Evolutionary conservation across 495 filamentous ascomycete genomes (phyloP).

Genomic region (Penicillium roqueforti): DNA sequence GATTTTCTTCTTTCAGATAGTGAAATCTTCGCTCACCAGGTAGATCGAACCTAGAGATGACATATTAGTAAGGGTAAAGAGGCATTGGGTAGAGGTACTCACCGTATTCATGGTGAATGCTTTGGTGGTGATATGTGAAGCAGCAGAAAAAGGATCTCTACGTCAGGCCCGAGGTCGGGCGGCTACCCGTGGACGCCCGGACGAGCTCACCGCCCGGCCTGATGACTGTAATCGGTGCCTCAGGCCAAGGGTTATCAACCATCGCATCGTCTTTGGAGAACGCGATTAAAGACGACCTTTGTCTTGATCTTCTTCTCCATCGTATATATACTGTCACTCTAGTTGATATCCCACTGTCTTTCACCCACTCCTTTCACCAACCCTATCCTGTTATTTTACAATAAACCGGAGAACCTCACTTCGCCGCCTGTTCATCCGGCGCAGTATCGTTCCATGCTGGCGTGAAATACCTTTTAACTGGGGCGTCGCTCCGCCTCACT

Average conservation of each 20-base stretch:
- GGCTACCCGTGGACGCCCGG: conserved; percentile 6
- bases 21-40: conserved; percentile 39
- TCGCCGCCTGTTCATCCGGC: conserved; percentile 17
- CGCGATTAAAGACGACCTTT: not conserved
- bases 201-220: too few relatives aligned
- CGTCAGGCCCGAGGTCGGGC: conserved; percentile 23
- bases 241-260: conserved; percentile 17
- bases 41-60: conserved; percentile 46
- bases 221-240: conserved; percentile 17
- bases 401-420: not conserved
- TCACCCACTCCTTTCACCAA: not conserved
- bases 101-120: conserved; percentile 46
- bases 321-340: not conserved
- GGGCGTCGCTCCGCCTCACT: conserved; percentile 18
- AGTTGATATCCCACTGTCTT: not conserved
- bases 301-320: not conserved
- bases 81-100: conserved; percentile 1
- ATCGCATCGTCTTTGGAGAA: not conserved
- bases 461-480: conserved; percentile 10
- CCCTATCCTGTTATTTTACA: too few relatives aligned
- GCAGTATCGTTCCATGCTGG: conserved; percentile 22
- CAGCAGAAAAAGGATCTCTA: conserved; percentile 20
- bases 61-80: conserved; percentile 1
- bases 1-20: conserved; percentile 4
- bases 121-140: conserved; percentile 10